A percentile compares a stretch with the other conserved stretches of the same genome.
These are phyloP conservation scores for Cutaneotrichosporon sp. DNA, from an alignment of 1,284 basidiomycete genomes.

Conservation along the genomic window DNA sequence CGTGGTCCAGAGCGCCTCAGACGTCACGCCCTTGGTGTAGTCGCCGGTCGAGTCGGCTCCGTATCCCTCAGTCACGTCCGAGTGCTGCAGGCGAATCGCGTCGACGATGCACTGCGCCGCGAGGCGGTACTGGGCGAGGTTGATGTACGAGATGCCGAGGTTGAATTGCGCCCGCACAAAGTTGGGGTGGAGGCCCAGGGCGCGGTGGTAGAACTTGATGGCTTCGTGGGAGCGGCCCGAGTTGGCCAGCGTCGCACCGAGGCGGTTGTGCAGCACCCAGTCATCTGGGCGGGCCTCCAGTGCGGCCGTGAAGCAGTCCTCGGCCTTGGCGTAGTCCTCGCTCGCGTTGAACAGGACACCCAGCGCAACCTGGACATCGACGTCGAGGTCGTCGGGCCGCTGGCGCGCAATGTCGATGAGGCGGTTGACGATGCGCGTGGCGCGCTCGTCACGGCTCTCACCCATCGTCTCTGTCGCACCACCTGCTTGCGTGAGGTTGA, in stretches of 20 bases:
- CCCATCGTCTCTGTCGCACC: conserved; percentile 17
- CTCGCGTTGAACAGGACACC: conserved; percentile 90
- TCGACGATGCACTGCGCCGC: conserved; percentile 81
- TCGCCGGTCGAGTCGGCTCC: conserved; percentile 47
- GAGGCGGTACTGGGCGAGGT: conserved; percentile 78
- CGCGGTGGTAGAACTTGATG: conserved; percentile 83
- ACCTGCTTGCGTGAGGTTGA: conserved; percentile 48
- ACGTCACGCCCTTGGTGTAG: conserved; percentile 65
- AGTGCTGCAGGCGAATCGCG: conserved; percentile 79
- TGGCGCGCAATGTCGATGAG: conserved; percentile 53
- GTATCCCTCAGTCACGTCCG: conserved; percentile 64
- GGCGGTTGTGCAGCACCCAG: conserved; percentile 91
- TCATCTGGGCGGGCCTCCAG: conserved; percentile 85
- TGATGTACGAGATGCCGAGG: conserved; percentile 85
- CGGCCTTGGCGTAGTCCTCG: conserved; percentile 89
- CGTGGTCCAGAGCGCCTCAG: conserved; percentile 77
- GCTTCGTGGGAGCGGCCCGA: conserved; percentile 80
- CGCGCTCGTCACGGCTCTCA: conserved; percentile 28
- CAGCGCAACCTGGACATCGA: conserved; percentile 92
- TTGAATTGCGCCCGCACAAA: conserved; percentile 94
- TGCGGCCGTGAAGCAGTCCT: conserved; percentile 91
- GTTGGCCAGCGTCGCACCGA: conserved; percentile 95
- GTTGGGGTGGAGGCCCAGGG: conserved; percentile 83
- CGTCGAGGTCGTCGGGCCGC: conserved; percentile 65
- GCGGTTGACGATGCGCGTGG: conserved; percentile 41